Evolutionary conservation across 306 rosid species (phyloP).

Genomic region (Ceratonia siliqua): DNA sequence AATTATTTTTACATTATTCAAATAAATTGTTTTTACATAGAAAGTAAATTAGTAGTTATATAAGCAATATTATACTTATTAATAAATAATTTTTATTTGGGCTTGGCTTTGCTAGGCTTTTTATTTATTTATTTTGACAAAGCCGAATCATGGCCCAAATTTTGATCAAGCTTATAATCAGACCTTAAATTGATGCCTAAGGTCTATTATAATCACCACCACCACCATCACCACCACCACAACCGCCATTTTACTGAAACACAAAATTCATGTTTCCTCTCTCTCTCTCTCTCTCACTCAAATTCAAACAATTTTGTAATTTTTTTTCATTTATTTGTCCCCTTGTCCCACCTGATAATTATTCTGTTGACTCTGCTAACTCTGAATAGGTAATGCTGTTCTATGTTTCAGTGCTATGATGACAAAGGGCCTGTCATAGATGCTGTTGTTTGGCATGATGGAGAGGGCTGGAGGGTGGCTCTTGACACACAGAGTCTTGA

Average conservation of each 20-base stretch:
- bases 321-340: constrained; percentile 26
- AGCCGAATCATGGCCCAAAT: too few relatives aligned
- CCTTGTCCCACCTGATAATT: not conserved
- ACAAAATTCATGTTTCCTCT: constrained; percentile 9
- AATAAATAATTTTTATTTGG: too few relatives aligned
- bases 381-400: constrained; percentile 34
- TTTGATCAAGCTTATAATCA: too few relatives aligned
- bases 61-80: too few relatives aligned
- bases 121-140: too few relatives aligned
- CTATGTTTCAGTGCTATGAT: constrained; percentile 67
- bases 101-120: too few relatives aligned
- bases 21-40: too few relatives aligned
- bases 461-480: constrained; percentile 96
- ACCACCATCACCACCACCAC: too few relatives aligned
- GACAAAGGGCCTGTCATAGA: constrained; percentile 91
- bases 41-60: too few relatives aligned
- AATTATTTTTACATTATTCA: too few relatives aligned
- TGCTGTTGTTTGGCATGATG: constrained; percentile 98
- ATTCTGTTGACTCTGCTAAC: constrained; percentile 16
- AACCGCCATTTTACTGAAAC: not conserved
- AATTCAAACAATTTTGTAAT: not conserved
- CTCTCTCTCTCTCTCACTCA: constrained; percentile 7
- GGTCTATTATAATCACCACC: too few relatives aligned
- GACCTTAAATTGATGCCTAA: too few relatives aligned
- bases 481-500: constrained; percentile 87